A percentile compares a stretch with the other conserved stretches of the same genome.
phyloP scores from a whole-genome alignment of 2,329 filamentous ascomycete genomes.

The Lachnum nothofagi region DNA sequence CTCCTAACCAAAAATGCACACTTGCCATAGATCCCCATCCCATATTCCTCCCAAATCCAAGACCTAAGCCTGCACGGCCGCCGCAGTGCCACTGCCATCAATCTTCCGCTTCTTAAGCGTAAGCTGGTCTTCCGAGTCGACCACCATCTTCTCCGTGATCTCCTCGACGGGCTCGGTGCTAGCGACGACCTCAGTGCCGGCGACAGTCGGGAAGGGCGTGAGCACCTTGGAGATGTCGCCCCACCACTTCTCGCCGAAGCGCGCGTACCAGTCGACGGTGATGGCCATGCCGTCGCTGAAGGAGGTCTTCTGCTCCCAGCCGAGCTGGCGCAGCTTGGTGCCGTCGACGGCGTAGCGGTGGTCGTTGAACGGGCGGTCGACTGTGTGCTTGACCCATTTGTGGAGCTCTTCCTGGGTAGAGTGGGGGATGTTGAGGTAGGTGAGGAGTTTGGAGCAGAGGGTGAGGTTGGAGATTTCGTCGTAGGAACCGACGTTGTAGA shows the following conservation, averaged over 20 bases:
- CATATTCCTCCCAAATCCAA: too few species aligned
- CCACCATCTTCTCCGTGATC: conserved; percentile 27
- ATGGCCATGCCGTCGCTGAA: conserved; percentile 58
- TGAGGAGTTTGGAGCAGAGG: conserved; percentile 61
- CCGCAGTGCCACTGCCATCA: conserved; percentile 7
- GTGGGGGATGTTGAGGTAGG: conserved; percentile 53
- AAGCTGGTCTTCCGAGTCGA: conserved; percentile 26
- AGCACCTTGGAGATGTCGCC: conserved; percentile 65
- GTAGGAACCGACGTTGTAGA: conserved; percentile 76
- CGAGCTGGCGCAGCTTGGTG: conserved; percentile 60
- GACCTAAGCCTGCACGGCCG: conserved; percentile 8
- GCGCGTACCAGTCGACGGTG: conserved; percentile 66
- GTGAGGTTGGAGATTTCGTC: conserved; percentile 73
- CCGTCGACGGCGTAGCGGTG: conserved; percentile 68
- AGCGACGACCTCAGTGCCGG: conserved; percentile 50
- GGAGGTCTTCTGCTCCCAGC: conserved; percentile 63
- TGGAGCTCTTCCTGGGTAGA: conserved; percentile 48
- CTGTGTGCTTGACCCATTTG: conserved; percentile 67
- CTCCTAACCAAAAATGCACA: too few species aligned
- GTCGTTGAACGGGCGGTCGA: conserved; percentile 75
- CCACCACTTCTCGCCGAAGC: conserved; percentile 66
- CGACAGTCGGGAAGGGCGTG: conserved; percentile 61
- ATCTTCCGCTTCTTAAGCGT: conserved; percentile 29
- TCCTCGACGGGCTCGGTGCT: conserved; percentile 27
- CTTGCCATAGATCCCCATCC: too few species aligned